Evolutionary conservation across 2,329 filamentous ascomycete genomes (phyloP).

Genomic region (Didymella exigua): DNA sequence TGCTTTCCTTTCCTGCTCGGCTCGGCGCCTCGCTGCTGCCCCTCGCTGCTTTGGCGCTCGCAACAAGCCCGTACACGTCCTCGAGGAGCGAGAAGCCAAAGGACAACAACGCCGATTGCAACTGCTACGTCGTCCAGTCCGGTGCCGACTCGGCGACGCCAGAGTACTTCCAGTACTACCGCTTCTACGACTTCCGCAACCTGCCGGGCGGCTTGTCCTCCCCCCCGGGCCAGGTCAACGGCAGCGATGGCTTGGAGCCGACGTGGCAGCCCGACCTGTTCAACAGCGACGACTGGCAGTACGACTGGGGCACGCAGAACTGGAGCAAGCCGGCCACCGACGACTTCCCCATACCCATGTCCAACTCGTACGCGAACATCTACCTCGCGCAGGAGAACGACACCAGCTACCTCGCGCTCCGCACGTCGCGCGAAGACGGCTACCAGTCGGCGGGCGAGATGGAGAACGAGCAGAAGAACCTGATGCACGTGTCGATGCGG

Average conservation of each 20-base stretch:
- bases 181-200: constrained; percentile 58
- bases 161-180: constrained; percentile 58
- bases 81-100: constrained; percentile 37
- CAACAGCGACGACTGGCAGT: constrained; percentile 44
- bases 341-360: constrained; percentile 50
- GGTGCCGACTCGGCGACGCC: constrained; percentile 45
- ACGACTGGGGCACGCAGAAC: constrained; percentile 50
- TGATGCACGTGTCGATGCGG: constrained; percentile 56
- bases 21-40: constrained; percentile 33
- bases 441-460: constrained; percentile 58
- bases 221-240: constrained; percentile 34
- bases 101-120: constrained; percentile 49
- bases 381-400: constrained; percentile 49
- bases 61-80: constrained; percentile 36
- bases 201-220: constrained; percentile 39
- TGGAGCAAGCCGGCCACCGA: constrained; percentile 52
- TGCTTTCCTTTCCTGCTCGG: constrained; percentile 26
- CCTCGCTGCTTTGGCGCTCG: constrained; percentile 31
- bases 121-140: constrained; percentile 56
- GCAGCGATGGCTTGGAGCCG: constrained; percentile 25
- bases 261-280: constrained; percentile 48
- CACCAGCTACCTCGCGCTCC: constrained; percentile 55
- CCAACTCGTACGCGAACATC: constrained; percentile 55
- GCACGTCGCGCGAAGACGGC: constrained; percentile 51
- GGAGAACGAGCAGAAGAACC: constrained; percentile 52